Percentiles rank a stretch among this genome's conserved stretches.
phyloP scores from a whole-genome alignment of 2,329 filamentous ascomycete species.

The Mariannaea sp. region DNA sequence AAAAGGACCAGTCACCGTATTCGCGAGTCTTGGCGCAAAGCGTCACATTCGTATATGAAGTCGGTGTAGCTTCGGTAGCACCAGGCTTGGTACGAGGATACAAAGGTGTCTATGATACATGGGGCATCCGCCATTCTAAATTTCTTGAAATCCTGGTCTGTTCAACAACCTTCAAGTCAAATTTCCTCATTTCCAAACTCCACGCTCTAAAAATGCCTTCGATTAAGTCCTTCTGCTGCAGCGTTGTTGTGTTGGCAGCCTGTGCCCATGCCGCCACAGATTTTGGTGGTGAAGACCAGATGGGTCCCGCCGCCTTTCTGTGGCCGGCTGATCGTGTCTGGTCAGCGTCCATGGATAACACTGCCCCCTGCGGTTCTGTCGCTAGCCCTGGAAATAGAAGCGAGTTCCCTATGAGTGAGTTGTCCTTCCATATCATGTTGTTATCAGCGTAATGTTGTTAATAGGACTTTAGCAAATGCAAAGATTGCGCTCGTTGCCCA shows the following conservation, averaged over 20 bases:
- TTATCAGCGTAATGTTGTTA: too few species aligned
- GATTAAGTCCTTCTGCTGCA: slow-evolving; percentile 6
- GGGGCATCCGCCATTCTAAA: background rate
- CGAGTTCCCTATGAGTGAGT: slow-evolving; percentile 8
- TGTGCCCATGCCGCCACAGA: background rate
- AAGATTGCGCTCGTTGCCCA: slow-evolving; percentile 54
- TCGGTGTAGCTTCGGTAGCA: slow-evolving; percentile 7
- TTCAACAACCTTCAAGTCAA: too few species aligned
- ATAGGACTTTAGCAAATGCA: background rate
- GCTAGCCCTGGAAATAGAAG: slow-evolving; percentile 5
- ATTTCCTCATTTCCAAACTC: slow-evolving; percentile 5
- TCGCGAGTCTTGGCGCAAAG: slow-evolving; percentile 1
- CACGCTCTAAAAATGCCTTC: slow-evolving; percentile 22
- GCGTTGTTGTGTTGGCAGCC: background rate
- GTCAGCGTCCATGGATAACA: slow-evolving; percentile 7
- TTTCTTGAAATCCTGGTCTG: background rate
- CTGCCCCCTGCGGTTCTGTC: slow-evolving; percentile 10
- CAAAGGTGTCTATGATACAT: slow-evolving; percentile 2
- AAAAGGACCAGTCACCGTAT: background rate
- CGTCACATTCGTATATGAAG: slow-evolving; percentile 24
- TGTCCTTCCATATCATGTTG: background rate
- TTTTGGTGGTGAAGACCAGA: background rate
- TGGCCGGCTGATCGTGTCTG: slow-evolving; percentile 16
- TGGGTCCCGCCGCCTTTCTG: slow-evolving; percentile 15
- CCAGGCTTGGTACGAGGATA: background rate